Base-by-base conservation (phyloP, 495 filamentous ascomycete species). In the Cercophora newfieldiana region DNA sequence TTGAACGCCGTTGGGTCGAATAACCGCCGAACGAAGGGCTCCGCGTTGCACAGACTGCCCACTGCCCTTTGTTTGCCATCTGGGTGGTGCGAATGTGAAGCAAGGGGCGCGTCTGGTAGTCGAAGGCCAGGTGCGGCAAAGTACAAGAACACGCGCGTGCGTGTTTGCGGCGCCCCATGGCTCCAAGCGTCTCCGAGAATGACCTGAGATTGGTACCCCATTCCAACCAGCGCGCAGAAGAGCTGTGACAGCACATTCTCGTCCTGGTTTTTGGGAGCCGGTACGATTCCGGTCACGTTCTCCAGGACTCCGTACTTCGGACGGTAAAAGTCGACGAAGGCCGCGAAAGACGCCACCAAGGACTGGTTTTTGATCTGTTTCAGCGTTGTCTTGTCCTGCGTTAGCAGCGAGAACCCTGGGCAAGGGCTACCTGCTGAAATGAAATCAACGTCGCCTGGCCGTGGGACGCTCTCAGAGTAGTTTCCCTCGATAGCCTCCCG, bases 391-490 rank as follows among this genome's bases (percentile, higher is more conserved):
- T 79, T 86, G 62, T 84, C 72, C 0, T 47, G 29, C n/a, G 92
- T 91, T 0, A 88, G 71, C 0, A 68, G 57, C 1, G 89, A 90
- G 72, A 90, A 93, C 0, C 89, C 91, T 44, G 87, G 90, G 68
- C 91, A 94, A 0, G 91, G 91, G 64, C 82, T 88, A 0, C 91
- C 91, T 14, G 86, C 91, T 44, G 84, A 80, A n/a, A 92, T 86
- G 47, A 90, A 84, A 1, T 90, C 84, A 16, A 93, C 83, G 18
- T 87, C 82, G 3, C 88, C 88, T 28, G 83, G 80, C 21, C 59
- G 59, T 1, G 88, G 84, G n/a, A 90, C 77, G 3, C 75, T 67
- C 3, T 71, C 69, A 0, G 71, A 68, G 14, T 74, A 77, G 29
- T 82, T 78, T 0, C 86, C 88, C 19, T 74, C 58, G 33, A 92